phyloP scores from a whole-genome alignment of 208 protist species.

The Crithidia thermophila region DNA sequence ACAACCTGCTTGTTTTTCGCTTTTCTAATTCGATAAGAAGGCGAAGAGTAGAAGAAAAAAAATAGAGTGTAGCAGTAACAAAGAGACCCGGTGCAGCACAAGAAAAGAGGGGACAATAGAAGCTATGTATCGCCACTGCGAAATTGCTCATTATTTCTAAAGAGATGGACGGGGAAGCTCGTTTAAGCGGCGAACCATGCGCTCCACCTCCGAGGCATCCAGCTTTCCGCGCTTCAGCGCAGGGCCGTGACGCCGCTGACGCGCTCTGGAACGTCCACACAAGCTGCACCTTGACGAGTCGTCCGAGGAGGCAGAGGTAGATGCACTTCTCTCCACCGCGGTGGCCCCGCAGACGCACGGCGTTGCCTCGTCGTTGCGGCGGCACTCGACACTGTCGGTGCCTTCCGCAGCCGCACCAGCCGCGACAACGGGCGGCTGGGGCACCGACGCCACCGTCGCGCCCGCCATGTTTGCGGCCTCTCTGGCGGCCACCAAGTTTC shows the following conservation, averaged over 20 bases:
- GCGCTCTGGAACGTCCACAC: neutral
- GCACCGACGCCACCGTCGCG: neutral
- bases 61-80: neutral
- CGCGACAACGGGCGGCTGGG: neutral
- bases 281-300: constrained; percentile 8
- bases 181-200: constrained; percentile 38
- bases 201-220: constrained; percentile 29
- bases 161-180: constrained; percentile 2
- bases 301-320: neutral
- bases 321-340: neutral
- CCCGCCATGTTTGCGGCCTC: neutral
- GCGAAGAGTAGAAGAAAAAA: constrained; percentile 7
- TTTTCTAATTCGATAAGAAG: neutral
- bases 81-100: neutral
- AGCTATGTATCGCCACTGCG: neutral
- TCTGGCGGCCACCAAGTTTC: neutral
- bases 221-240: neutral
- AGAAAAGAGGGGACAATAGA: neutral
- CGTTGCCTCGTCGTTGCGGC: no score
- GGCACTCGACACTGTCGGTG: neutral
- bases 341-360: neutral
- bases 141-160: constrained; percentile 8
- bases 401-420: neutral
- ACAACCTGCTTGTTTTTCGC: no score
- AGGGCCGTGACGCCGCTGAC: neutral